These are phyloP conservation scores for Suhomyces coccinellae DNA, from an alignment of 1,139 yeast genomes.

Conservation along the genomic window DNA sequence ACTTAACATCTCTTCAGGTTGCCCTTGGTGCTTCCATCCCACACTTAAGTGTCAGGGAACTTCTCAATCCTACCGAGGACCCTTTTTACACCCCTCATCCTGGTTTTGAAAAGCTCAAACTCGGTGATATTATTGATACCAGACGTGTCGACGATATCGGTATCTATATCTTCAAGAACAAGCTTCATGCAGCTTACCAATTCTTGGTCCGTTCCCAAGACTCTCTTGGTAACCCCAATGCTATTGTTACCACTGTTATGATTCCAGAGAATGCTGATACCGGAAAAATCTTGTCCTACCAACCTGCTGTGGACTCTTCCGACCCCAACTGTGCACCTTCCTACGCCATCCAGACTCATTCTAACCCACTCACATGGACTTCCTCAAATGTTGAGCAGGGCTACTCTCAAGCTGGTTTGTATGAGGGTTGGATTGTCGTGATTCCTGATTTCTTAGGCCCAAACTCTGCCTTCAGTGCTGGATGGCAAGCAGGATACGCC, in stretches of 20 bases:
- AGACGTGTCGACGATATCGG: conserved; percentile 17
- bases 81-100: conserved; percentile 30
- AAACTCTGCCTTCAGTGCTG: conserved; percentile 30
- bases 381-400: conserved; percentile 12
- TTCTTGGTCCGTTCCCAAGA: conserved; percentile 35
- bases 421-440: conserved; percentile 34
- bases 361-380: conserved; percentile 12
- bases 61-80: conserved; percentile 18
- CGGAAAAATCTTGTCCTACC: conserved; percentile 32
- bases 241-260: conserved; percentile 32
- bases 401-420: conserved; percentile 17
- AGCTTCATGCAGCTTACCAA: conserved; percentile 31
- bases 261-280: conserved; percentile 34
- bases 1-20: neutral
- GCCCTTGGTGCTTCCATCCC: neutral
- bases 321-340: conserved; percentile 34
- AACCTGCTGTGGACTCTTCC: conserved; percentile 37
- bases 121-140: conserved; percentile 29
- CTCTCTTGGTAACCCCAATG: conserved; percentile 31
- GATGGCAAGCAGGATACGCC: conserved; percentile 30
- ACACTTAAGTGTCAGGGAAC: neutral
- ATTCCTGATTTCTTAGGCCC: conserved; percentile 38
- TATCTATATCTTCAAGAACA: conserved; percentile 13
- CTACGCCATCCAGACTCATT: conserved; percentile 27
- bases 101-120: conserved; percentile 23